Base-by-base conservation (phyloP, 2,329 filamentous ascomycete species). In the Cercospora berteroae region DNA sequence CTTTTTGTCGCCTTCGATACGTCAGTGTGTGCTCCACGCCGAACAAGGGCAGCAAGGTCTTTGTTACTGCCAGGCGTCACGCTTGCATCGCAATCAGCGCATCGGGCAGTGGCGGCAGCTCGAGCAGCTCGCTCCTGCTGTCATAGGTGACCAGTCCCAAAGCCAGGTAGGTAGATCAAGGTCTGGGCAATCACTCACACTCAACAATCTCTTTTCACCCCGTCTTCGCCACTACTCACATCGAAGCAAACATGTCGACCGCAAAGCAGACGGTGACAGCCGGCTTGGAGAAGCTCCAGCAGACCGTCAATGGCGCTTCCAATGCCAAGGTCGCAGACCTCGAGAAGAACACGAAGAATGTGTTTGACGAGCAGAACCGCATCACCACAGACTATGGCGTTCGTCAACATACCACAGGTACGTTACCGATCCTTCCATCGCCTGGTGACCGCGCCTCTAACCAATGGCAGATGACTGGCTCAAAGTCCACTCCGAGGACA, bases 311-410 rank as follows among this genome's bases (percentile, higher is more conserved):
- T 60, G 73, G 74, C 59, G 75, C 79, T 64, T 62, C 71, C 18
- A 77, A 73, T 27, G 66, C 72, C 70, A 93, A 93, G 82, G 74
- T 86, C 27, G 82, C 83, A 16, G 88, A 93, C 73, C 81, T 94
- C 58, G 77, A 82, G 27, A 79, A 80, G 48, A 81, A 88, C 69
- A 90, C 81, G 3, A 85, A 87, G 64, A 84, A 92, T 75, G 83
- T 87, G 1, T 80, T 85, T 55, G 79, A 85, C 65, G 71, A 75
- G 60, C 83, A 87, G 42, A 82, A 84, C 33, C 83, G 86, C 44
- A 87, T 93, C 71, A 94, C 92, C 0, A 90, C 89, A 59, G 92
- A 96, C 74, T 92, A 85, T 80, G 93, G 93, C 23, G 87, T 90
- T 29, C 92, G 89, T 79, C 85, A 93, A 74, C 81, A 82, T 50